These are phyloP conservation scores for Elsinoe perseae DNA, from an alignment of 2,329 filamentous ascomycete genomes.

Conservation along the genomic window DNA sequence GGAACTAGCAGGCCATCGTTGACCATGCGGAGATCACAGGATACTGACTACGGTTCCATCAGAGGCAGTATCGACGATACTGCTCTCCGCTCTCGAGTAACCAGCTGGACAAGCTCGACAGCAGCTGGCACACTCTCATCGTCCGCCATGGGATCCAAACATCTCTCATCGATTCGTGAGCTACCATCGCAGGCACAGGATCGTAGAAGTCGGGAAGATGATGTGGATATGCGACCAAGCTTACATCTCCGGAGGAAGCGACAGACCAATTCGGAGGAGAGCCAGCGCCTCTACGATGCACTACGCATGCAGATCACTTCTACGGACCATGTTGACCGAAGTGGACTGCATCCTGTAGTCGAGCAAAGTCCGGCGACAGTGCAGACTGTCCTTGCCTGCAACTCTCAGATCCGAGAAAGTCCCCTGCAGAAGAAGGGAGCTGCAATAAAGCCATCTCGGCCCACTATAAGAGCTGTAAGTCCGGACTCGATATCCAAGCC, in stretches of 20 bases:
- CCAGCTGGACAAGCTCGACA: conserved; percentile 63
- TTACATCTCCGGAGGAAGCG: conserved; percentile 25
- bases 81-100: conserved; percentile 51
- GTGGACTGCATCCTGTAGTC: background rate
- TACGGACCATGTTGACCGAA: conserved; percentile 32
- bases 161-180: conserved; percentile 16
- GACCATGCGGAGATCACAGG: conserved; percentile 3
- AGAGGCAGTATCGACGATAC: conserved; percentile 35
- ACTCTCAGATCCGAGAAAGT: background rate
- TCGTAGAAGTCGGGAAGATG: conserved; percentile 24
- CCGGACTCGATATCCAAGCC: conserved; percentile 18
- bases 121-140: conserved; percentile 47
- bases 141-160: conserved; percentile 26
- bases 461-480: conserved; percentile 34
- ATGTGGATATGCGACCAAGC: conserved; percentile 25
- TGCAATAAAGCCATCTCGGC: conserved; percentile 14
- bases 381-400: background rate
- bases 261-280: conserved; percentile 39
- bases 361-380: background rate
- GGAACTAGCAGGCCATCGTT: conserved; percentile 7
- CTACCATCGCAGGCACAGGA: conserved; percentile 10
- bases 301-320: conserved; percentile 47
- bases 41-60: conserved; percentile 15
- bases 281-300: conserved; percentile 55
- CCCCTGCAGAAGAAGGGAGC: background rate